These are phyloP conservation scores for Oryza brachyantha DNA, from an alignment of 176 grass and related monocot genomes.

Conservation along the genomic window DNA sequence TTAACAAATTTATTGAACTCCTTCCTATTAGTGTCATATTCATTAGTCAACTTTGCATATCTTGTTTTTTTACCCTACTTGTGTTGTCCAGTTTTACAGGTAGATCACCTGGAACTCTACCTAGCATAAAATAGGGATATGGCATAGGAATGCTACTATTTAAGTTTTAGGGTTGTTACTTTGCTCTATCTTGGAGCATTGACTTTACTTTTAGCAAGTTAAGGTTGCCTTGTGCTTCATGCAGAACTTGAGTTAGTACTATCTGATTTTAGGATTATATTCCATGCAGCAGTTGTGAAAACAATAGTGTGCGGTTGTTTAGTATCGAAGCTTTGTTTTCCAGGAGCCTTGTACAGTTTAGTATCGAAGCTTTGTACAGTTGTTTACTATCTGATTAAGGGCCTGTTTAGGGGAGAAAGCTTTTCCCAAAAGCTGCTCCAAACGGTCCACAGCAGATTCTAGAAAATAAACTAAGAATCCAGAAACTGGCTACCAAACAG, in stretches of 20 bases:
- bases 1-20: conserved; percentile 5
- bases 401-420: too few species aligned
- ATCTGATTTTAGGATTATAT: conserved; percentile 1
- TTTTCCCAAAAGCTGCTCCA: too few species aligned
- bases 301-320: not conserved
- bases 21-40: not conserved
- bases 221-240: conserved; percentile 9
- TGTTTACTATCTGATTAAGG: too few species aligned
- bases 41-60: not conserved
- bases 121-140: not conserved
- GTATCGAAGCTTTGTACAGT: too few species aligned
- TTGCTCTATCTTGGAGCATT: not conserved
- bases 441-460: too few species aligned
- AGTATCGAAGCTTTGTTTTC: not conserved
- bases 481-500: too few species aligned
- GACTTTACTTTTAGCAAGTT: not conserved
- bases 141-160: not conserved
- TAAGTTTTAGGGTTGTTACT: not conserved
- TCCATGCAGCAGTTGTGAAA: not conserved
- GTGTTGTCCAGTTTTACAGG: not conserved
- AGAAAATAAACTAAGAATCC: too few species aligned
- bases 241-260: not conserved
- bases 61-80: not conserved
- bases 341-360: too few species aligned
- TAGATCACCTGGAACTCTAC: not conserved